Conservation (phyloP, 2,329 filamentous ascomycete species). For the Monascus ruber region DNA sequence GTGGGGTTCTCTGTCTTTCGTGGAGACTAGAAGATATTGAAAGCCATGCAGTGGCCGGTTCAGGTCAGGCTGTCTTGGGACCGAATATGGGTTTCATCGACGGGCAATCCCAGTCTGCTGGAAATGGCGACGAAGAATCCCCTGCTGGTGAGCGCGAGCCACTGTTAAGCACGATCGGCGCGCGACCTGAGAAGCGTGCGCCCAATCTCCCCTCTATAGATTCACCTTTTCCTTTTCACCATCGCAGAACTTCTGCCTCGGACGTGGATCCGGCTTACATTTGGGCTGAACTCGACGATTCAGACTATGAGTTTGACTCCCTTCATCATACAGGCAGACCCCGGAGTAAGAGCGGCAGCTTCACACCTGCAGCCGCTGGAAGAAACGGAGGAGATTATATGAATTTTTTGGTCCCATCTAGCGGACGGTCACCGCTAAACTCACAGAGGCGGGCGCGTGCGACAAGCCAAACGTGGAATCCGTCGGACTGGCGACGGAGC, state of each 20-base stretch:
- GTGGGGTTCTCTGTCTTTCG: constrained; percentile 79
- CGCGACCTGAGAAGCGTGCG: constrained; percentile 20
- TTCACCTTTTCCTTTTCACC: constrained; percentile 18
- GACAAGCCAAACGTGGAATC: too few relatives aligned
- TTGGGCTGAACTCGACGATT: constrained; percentile 79
- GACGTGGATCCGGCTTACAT: constrained; percentile 65
- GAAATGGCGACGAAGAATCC: constrained; percentile 29
- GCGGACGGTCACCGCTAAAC: too few relatives aligned
- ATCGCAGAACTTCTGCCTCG: constrained; percentile 36
- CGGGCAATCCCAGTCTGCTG: constrained; percentile 23
- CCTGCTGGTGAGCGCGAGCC: constrained; percentile 28
- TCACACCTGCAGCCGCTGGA: background rate
- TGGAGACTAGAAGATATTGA: constrained; percentile 74
- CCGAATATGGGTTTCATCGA: constrained; percentile 76
- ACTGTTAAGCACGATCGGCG: constrained; percentile 19
- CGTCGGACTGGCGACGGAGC: too few relatives aligned
- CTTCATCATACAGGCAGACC: too few relatives aligned
- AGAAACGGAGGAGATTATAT: too few relatives aligned
- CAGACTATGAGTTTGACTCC: constrained; percentile 31
- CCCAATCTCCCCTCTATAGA: constrained; percentile 20
- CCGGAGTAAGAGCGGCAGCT: background rate
- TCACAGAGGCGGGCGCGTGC: too few relatives aligned
- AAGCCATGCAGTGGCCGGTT: constrained; percentile 38
- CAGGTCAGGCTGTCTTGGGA: constrained; percentile 54
- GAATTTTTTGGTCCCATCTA: too few relatives aligned